Percentiles rank a stretch among this genome's conserved stretches.
Conservation (phyloP, 2,329 filamentous ascomycete genomes). For the Sporothrix brunneoviolacea region DNA sequence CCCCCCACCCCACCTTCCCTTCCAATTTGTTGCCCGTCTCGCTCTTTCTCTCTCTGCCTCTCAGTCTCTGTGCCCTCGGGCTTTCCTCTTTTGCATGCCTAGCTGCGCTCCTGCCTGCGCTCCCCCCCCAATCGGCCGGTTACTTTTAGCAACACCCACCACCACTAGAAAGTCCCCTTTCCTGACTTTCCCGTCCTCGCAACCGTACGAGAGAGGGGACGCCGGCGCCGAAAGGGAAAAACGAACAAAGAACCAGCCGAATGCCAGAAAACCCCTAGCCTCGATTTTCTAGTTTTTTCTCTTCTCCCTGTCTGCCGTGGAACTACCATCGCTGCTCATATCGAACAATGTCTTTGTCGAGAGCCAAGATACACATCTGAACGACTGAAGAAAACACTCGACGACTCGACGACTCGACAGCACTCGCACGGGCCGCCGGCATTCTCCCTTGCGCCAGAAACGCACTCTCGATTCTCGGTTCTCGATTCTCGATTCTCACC, state of each 20-base stretch:
- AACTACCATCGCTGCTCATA: too few relatives aligned
- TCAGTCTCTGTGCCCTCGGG: background rate
- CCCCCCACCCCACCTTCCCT: slow-evolving; percentile 6
- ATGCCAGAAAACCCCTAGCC: background rate
- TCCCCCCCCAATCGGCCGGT: background rate
- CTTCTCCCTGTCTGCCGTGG: too few relatives aligned
- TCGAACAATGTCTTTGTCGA: slow-evolving; percentile 9
- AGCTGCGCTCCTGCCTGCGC: slow-evolving; percentile 4
- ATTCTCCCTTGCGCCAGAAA: too few relatives aligned
- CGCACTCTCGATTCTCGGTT: too few relatives aligned
- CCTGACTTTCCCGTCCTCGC: slow-evolving; percentile 1
- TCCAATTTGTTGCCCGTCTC: background rate
- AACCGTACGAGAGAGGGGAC: background rate
- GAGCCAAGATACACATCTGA: background rate
- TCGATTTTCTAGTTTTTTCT: background rate
- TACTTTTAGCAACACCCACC: background rate
- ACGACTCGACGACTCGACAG: background rate
- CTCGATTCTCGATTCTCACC: too few relatives aligned
- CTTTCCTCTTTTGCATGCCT: background rate
- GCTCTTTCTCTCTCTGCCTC: background rate
- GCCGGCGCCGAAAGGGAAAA: background rate
- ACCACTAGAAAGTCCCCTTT: background rate
- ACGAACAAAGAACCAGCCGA: background rate
- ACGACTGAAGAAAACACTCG: background rate
- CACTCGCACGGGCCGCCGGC: background rate